Conservation (phyloP, 2,329 filamentous ascomycete species). For the Exophiala bonariae region DNA sequence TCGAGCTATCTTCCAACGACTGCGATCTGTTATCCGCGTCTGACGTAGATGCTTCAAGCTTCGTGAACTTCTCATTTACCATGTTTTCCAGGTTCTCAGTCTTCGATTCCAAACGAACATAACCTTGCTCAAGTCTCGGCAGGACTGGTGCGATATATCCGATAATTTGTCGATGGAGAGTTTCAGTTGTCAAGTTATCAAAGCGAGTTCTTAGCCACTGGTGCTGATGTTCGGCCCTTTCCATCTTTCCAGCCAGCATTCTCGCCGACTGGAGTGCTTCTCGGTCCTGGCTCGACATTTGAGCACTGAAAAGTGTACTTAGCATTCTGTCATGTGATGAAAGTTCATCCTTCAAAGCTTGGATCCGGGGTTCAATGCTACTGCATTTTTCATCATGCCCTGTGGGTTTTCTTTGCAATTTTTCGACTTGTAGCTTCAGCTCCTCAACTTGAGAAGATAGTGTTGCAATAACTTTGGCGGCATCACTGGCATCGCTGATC, state of each 20-base stretch:
- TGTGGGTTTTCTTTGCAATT: too few relatives aligned
- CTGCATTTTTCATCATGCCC: too few relatives aligned
- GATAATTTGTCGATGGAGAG: slow-evolving; percentile 10
- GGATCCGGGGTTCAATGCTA: too few relatives aligned
- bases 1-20: neutral
- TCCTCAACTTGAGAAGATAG: too few relatives aligned
- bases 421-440: too few relatives aligned
- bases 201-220: slow-evolving; percentile 15
- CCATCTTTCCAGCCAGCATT: slow-evolving; percentile 1
- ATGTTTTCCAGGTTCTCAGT: slow-evolving; percentile 2
- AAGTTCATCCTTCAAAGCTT: neutral
- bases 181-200: slow-evolving; percentile 14
- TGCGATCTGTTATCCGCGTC: neutral
- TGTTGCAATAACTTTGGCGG: too few relatives aligned
- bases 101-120: neutral
- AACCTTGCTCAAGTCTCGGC: slow-evolving; percentile 15
- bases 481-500: too few relatives aligned
- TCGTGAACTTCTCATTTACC: neutral
- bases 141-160: slow-evolving; percentile 5
- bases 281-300: neutral
- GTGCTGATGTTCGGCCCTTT: slow-evolving; percentile 7
- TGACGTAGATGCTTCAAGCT: slow-evolving; percentile 1
- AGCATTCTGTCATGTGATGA: neutral
- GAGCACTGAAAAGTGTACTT: neutral
- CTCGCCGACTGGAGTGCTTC: neutral